Base-by-base conservation (phyloP, 192 early-diverging fungal species). In the Linnemannia exigua region DNA sequence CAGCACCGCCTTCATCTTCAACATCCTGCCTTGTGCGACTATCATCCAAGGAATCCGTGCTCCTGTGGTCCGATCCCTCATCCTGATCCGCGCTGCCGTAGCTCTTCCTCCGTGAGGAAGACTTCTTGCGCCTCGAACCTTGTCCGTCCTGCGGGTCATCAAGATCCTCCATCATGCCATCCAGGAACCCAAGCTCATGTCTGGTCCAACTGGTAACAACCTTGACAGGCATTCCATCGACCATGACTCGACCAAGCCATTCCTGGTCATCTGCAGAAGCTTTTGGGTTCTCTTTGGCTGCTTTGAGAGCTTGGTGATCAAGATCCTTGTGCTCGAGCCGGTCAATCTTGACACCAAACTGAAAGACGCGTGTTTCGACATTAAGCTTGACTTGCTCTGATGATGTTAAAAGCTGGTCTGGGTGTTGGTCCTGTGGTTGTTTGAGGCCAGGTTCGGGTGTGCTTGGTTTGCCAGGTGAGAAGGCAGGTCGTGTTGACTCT, bases 301-400 rank as follows among this genome's bases (percentile, higher is more conserved):
- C 69, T 54, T 83, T 31, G 2, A 58, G 47, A 11, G 75, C 74
- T 17, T 31, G 25, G 19, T 79, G 82, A 46, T 85, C 82, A 6
- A 79, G 31, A 54, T 79, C 77, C 58, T 85, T 85, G 52, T 76
- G 77, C 38, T 86, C 75, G 17, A 86, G 61, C 33, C 78, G 78
- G 33, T 86, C 84, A 44, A 86, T 75, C 41, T 86, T 86, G 58
- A 86, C 75, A 33, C 79, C 69, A 72, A 86, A 75, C 50, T 86
- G 84, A 41, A 86, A 86, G 69, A 86, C 70, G n/a, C 84, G 78
- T 1, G 84, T 86, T 48, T 86, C 84, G 28, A 67, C 16, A 0
- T 50, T 70, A 9, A 28, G 12, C 38, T 20, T 22, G 36, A 33
- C 17, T 5, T 35, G 15, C 63, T 28, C 33, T 14, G 48, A 66